Evolutionary conservation across 352 stramenopile genomes (phyloP), one percentile per base, ranked within the genome.

Genomic region (Phytopythium vexans): DNA sequence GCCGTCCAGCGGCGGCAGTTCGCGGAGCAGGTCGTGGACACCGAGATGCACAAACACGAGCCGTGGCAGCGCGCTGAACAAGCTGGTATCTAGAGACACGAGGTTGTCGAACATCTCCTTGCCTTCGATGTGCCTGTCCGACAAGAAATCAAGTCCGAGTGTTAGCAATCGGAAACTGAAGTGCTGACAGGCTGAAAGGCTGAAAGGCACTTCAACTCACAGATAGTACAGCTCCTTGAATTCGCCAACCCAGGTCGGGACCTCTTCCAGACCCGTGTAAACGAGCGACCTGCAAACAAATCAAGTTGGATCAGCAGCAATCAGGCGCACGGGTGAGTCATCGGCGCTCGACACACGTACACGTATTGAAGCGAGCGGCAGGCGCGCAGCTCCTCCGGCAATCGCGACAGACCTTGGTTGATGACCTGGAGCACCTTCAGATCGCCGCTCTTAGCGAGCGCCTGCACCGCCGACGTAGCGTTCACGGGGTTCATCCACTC

Each of bases 371-470:
- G 54, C 1, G 66, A 45, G 1, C 47, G 42, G 31, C 76, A 83
- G 0, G 42, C 39, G 4, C 60, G 39, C 3, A 87, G 44, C 33
- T 77, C 54, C 0, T 54, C 41, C 3, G 73, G 71, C 38, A 52
- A 52, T 9, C 53, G 45, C 0, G 49, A 11, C 4, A 87, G 31
- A 0, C 42, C 50, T 0, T 60, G 59, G 34, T 85, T 82, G 35
- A 77, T 70, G 8, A 85, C 33, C 8, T 77, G 73, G 15, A 85
- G 51, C 0, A 67, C 61, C 6, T 55, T 55, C 8, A 84, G 55
- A 27, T 71, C 54, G 5, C 76, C 73, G 8, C 71, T 59, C 0
- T 35, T 16, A 31, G 72, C 50, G 0, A 79, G 42, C 0, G 36
- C 40, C 12, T 69, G 54, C 2, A 79, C 69, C 0, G 41, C 47